A percentile compares a stretch with the other conserved stretches of the same genome.
These are phyloP conservation scores for Coniochaeta prunicola DNA, from an alignment of 2,329 filamentous ascomycete genomes.

Conservation along the genomic window DNA sequence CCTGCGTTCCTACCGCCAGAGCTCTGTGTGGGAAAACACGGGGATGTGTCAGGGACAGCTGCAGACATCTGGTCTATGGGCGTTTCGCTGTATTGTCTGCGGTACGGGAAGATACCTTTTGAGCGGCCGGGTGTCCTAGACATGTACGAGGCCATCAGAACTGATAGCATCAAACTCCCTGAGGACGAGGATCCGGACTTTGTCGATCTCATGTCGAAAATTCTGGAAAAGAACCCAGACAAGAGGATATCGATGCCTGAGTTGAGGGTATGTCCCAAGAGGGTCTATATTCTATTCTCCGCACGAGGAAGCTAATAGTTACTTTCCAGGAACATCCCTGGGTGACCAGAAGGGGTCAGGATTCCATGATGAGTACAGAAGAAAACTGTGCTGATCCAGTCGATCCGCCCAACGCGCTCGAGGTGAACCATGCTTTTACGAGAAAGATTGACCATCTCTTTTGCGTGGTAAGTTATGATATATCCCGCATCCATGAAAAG, in stretches of 20 bases:
- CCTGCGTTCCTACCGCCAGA: slow-evolving; percentile 93
- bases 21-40: slow-evolving; percentile 79
- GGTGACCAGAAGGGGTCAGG: slow-evolving; percentile 76
- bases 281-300: neutral
- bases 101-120: slow-evolving; percentile 85
- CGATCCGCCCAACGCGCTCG: slow-evolving; percentile 79
- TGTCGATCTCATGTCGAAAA: slow-evolving; percentile 61
- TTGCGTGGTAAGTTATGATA: slow-evolving; percentile 56
- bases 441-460: slow-evolving; percentile 81
- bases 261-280: slow-evolving; percentile 57
- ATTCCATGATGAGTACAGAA: slow-evolving; percentile 70
- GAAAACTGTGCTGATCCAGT: slow-evolving; percentile 81
- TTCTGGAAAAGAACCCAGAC: slow-evolving; percentile 79
- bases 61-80: slow-evolving; percentile 99
- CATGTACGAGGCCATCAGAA: slow-evolving; percentile 81
- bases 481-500: neutral
- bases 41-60: slow-evolving; percentile 78
- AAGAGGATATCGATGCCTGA: slow-evolving; percentile 79
- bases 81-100: slow-evolving; percentile 85
- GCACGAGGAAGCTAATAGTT: slow-evolving; percentile 12
- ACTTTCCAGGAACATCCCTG: slow-evolving; percentile 71
- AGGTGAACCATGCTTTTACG: slow-evolving; percentile 87
- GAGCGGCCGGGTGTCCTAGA: slow-evolving; percentile 72
- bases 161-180: slow-evolving; percentile 56
- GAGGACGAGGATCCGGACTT: slow-evolving; percentile 61